Base-by-base conservation (phyloP, 805 yeast species). In the Yarrowia sp. region DNA sequence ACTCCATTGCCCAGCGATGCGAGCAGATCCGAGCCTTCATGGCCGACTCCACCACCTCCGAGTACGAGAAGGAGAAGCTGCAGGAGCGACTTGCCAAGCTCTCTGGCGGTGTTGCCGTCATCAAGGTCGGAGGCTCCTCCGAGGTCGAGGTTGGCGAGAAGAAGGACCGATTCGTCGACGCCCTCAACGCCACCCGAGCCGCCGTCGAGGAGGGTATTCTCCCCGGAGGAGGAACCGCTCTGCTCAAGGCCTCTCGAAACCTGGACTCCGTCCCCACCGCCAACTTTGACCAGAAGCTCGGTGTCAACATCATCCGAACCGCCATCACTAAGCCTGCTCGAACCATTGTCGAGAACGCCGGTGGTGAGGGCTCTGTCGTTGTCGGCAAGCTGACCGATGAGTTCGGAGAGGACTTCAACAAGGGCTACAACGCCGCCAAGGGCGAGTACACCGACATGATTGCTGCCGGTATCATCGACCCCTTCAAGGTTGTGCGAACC, bases 141-240 rank as follows among this genome's bases (percentile, higher is more conserved):
- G 98, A 95, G 83, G 90, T 95, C 73, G 98, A 95, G 83, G 99
- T 95, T 73, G 96, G 98, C 77, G 99, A 95, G 85, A 95, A 95
- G 95, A 95, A 95, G 85, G 99, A 95, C 80, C 90, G 99, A 82
- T 91, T 92, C 77, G 98, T 95, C 76, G 99, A 95, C 83, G 98
- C 99, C 34, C 85, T 95, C 78, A 94, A 95, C 78, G 98, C 99
- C 68, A 95, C 98, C 66, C 92, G 98, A 81, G 98, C 99, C 69
- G 99, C 99, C 72, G 97, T 95, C 71, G 94, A 94, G 82, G 97
- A 92, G 81, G 99, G 99, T 82, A 92, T 95, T 77, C 85, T 95
- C 73, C 99, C 99, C 77, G 99, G 99, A 83, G 99, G 99, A 79
- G 99, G 99, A 82, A 92, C 98, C 73, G 99, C 99, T 69, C 85